phyloP scores from a whole-genome alignment of 306 rosid species.

The Sindora glabra region DNA sequence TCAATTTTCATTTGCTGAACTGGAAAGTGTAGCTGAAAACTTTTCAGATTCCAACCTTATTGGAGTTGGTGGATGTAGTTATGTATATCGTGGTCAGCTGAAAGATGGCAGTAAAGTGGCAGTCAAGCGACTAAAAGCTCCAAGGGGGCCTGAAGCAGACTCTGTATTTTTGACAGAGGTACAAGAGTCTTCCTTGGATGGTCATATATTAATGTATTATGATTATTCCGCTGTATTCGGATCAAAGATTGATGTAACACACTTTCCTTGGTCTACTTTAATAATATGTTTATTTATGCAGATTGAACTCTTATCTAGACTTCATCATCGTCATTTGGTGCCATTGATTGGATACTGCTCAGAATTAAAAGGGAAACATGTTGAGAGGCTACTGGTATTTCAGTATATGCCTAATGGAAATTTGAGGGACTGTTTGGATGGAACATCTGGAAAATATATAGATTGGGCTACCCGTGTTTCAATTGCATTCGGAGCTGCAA shows the following conservation, averaged over 20 bases:
- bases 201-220: neutral
- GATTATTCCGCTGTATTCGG: neutral
- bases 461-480: constrained; percentile 80
- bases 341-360: constrained; percentile 88
- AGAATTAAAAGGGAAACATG: constrained; percentile 62
- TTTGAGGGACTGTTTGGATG: constrained; percentile 84
- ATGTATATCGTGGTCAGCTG: constrained; percentile 72
- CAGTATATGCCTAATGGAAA: constrained; percentile 77
- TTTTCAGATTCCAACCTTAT: constrained; percentile 73
- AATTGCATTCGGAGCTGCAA: constrained; percentile 94
- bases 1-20: constrained; percentile 66
- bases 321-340: constrained; percentile 90
- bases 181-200: constrained; percentile 15
- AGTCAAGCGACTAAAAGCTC: constrained; percentile 65
- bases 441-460: constrained; percentile 38
- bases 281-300: constrained; percentile 25
- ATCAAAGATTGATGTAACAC: neutral
- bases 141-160: constrained; percentile 61
- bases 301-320: constrained; percentile 89
- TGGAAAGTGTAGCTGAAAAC: constrained; percentile 73
- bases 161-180: constrained; percentile 74
- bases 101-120: constrained; percentile 68
- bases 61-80: constrained; percentile 90
- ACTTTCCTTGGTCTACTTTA: neutral
- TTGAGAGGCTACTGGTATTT: constrained; percentile 76